phyloP scores from a whole-genome alignment of 129 eudicot species.

The Helichrysum umbraculigerum region DNA sequence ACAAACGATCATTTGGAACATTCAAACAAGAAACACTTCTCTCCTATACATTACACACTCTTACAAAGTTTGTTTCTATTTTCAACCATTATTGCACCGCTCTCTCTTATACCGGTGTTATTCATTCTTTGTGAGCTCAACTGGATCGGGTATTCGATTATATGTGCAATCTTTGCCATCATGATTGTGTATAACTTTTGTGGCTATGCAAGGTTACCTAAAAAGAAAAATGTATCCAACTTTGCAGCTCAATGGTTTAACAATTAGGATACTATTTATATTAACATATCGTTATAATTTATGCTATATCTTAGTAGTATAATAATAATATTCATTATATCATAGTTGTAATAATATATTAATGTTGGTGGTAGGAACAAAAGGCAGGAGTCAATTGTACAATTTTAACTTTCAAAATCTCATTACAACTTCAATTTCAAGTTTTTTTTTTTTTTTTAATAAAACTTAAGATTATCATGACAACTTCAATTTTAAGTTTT shows the following conservation, averaged over 20 bases:
- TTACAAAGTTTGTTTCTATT: neutral
- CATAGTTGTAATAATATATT: no score
- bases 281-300: no score
- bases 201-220: neutral
- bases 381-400: no score
- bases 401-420: no score
- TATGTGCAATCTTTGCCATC: neutral
- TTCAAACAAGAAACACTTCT: neutral
- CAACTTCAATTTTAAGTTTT: no score
- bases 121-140: constrained; percentile 3
- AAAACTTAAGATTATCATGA: no score
- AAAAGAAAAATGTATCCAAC: neutral
- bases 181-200: neutral
- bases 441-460: no score
- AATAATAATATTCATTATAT: no score
- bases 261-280: no score
- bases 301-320: no score
- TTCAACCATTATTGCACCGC: constrained; percentile 7
- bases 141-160: neutral
- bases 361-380: no score
- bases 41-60: neutral
- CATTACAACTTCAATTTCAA: no score
- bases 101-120: neutral
- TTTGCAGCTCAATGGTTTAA: neutral
- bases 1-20: neutral